Evolutionary conservation across 75 land plant genomes (phyloP).

Genomic region (Adiantum capillusveneris): DNA sequence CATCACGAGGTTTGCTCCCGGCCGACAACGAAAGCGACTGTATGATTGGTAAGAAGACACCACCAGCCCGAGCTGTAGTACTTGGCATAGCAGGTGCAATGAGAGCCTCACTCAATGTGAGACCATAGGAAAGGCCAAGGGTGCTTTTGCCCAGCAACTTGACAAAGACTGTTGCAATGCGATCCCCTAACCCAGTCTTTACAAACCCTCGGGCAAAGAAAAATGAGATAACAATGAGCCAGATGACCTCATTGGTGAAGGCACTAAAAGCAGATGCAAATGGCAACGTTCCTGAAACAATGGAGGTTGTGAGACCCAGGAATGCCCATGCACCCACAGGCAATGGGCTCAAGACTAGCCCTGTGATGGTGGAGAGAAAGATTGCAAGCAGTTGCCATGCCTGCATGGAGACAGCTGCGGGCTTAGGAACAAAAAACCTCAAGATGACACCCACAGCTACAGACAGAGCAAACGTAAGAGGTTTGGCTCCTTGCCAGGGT

Average conservation of each 20-base stretch:
- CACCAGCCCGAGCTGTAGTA: constrained; percentile 97
- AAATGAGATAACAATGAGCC: constrained; percentile 98
- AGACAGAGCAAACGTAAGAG: constrained; percentile 61
- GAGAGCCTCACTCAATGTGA: constrained; percentile 74
- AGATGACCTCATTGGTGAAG: constrained; percentile 92
- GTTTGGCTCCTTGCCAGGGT: constrained; percentile 55
- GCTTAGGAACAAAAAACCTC: constrained; percentile 69
- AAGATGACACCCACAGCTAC: constrained; percentile 63
- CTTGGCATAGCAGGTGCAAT: constrained; percentile 99
- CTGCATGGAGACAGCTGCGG: constrained; percentile 52
- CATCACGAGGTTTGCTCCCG: constrained; percentile 64
- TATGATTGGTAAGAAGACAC: constrained; percentile 94
- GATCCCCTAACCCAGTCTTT: constrained; percentile 92
- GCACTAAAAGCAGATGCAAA: constrained; percentile 83
- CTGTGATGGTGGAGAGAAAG: constrained; percentile 84
- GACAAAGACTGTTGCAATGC: constrained; percentile 91
- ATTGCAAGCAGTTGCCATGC: constrained; percentile 95
- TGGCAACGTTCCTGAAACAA: constrained; percentile 62
- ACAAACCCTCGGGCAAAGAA: constrained; percentile 99
- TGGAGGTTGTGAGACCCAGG: constrained; percentile 59
- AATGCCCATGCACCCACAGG: constrained; percentile 99
- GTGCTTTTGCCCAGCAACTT: constrained; percentile 95
- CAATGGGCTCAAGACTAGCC: constrained; percentile 71
- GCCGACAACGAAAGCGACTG: constrained; percentile 74
- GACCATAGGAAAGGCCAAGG: constrained; percentile 87